A percentile compares a stretch with the other conserved stretches of the same genome.
phyloP scores from a whole-genome alignment of 2,329 filamentous ascomycete species.

The Colletotrichum musicola region DNA sequence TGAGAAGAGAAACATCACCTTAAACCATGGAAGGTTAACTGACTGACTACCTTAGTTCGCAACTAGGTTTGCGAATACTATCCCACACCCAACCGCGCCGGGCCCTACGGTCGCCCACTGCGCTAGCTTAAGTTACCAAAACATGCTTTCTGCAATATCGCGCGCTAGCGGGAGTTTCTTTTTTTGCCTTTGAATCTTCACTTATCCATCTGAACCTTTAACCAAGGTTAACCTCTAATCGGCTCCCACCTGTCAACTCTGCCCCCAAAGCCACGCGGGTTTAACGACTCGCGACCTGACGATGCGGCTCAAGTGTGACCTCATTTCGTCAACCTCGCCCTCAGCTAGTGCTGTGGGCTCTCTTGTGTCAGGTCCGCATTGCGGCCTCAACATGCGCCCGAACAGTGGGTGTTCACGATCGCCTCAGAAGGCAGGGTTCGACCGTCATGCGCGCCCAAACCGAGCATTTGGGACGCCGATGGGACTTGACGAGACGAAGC shows the following conservation, averaged over 20 bases:
- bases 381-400: conserved; percentile 2
- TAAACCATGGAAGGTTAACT: conserved; percentile 20
- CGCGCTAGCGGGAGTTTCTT: conserved; percentile 18
- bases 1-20: not conserved
- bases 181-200: conserved; percentile 18
- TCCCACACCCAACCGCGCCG: not conserved
- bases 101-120: conserved; percentile 22
- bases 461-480: conserved; percentile 11
- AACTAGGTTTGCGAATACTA: conserved; percentile 16
- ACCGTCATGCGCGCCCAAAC: conserved; percentile 11
- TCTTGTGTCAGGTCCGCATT: not conserved
- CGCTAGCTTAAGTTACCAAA: conserved; percentile 22
- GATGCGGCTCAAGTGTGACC: conserved; percentile 2
- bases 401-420: conserved; percentile 1
- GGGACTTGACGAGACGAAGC: conserved; percentile 1
- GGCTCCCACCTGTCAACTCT: conserved; percentile 29
- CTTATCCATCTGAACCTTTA: conserved; percentile 30
- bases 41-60: not conserved
- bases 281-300: not conserved
- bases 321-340: not conserved
- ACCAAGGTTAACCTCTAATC: conserved; percentile 9
- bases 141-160: conserved; percentile 16
- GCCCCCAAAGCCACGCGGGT: conserved; percentile 12
- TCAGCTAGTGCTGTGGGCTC: conserved; percentile 7
- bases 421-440: conserved; percentile 2